Conservation (phyloP, 768 basidiomycete species). For the Phaeolepiota aurea region DNA sequence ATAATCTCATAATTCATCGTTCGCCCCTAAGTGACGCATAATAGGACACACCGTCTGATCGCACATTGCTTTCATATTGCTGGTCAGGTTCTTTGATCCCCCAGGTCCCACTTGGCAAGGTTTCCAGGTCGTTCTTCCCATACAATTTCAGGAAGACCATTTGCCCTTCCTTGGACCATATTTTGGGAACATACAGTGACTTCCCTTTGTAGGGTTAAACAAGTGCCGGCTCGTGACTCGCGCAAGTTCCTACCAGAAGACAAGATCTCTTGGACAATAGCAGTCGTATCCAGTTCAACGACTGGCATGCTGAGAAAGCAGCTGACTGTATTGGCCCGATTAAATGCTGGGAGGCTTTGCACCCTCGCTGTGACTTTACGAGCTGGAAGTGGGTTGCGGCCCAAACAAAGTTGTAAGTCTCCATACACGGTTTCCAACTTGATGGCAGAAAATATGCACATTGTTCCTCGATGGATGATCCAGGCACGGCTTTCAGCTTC, state of each 20-base stretch:
- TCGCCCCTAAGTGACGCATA: not conserved
- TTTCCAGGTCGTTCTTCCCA: constrained; percentile 44
- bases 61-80: constrained; percentile 31
- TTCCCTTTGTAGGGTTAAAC: constrained; percentile 36
- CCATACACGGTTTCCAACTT: too few species aligned
- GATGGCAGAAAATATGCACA: constrained; percentile 43
- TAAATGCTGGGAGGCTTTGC: constrained; percentile 42
- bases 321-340: constrained; percentile 41
- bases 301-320: constrained; percentile 79
- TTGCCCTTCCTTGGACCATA: constrained; percentile 31
- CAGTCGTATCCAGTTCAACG: constrained; percentile 56
- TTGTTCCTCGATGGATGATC: constrained; percentile 44
- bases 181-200: constrained; percentile 61
- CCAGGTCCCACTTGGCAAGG: constrained; percentile 58
- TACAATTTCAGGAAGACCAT: constrained; percentile 69
- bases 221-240: not conserved
- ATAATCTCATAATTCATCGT: constrained; percentile 1
- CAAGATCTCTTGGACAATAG: constrained; percentile 45
- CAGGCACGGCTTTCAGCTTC: constrained; percentile 34
- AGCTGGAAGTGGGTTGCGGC: constrained; percentile 21
- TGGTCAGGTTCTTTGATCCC: constrained; percentile 63
- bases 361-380: constrained; percentile 38
- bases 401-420: not conserved
- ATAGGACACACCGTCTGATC: constrained; percentile 41
- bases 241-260: constrained; percentile 32